Evolutionary conservation across 345 rosid species (phyloP).

Genomic region (Citrus sp.): DNA sequence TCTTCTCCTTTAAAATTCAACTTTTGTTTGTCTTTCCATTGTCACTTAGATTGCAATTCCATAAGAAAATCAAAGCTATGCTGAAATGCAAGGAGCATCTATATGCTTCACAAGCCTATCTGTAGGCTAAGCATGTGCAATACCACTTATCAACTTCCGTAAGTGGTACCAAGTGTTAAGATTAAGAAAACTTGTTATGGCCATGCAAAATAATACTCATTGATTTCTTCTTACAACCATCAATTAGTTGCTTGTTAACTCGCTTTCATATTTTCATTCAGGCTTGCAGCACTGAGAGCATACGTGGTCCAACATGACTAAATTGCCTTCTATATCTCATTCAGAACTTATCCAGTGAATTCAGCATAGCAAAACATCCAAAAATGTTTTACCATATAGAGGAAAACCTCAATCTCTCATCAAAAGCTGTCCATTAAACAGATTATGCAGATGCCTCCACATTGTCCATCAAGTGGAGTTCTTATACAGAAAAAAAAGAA

Average conservation of each 20-base stretch:
- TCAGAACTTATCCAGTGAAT: constrained; percentile 18
- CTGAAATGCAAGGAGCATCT: background rate
- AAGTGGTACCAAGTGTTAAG: background rate
- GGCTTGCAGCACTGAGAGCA: constrained; percentile 3
- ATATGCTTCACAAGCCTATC: constrained; percentile 14
- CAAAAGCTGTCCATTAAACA: constrained; percentile 18
- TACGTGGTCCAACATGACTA: background rate
- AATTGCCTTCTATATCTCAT: constrained; percentile 17
- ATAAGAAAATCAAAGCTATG: background rate
- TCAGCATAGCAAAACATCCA: constrained; percentile 21
- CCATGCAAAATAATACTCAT: constrained; percentile 4
- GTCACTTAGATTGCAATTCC: constrained; percentile 4
- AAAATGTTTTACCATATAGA: constrained; percentile 11
- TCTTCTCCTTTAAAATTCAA: constrained; percentile 9
- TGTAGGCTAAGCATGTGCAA: constrained; percentile 7
- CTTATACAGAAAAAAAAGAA: constrained; percentile 22
- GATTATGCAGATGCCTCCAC: constrained; percentile 25
- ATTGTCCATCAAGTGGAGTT: constrained; percentile 18
- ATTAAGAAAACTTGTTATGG: constrained; percentile 4
- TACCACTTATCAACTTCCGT: constrained; percentile 6
- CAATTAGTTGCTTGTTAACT: constrained; percentile 9
- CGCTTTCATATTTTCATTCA: background rate
- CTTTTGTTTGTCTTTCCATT: background rate
- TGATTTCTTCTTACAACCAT: constrained; percentile 10
- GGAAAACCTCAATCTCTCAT: constrained; percentile 16